Percentiles rank a stretch among this genome's conserved stretches.
These are phyloP conservation scores for Pythium folliculosum DNA, from an alignment of 352 stramenopile genomes.

Conservation along the genomic window DNA sequence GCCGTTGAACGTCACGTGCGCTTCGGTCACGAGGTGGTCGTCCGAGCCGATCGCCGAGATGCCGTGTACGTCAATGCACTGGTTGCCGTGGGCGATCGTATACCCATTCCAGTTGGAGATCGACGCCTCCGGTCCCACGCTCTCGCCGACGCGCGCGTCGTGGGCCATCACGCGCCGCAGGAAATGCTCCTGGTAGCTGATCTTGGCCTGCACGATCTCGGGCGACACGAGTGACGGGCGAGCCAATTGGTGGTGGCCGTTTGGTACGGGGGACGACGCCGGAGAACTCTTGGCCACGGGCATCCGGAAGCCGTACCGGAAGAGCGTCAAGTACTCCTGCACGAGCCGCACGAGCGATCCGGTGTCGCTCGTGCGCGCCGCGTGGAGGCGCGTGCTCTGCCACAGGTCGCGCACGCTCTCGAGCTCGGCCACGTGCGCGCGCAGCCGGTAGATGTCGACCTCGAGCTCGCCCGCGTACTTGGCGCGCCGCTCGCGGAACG, in stretches of 20 bases:
- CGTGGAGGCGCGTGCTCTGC: slow-evolving; percentile 22
- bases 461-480: slow-evolving; percentile 26
- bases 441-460: slow-evolving; percentile 26
- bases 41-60: slow-evolving; percentile 14
- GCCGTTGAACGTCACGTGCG: slow-evolving; percentile 27
- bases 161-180: slow-evolving; percentile 24
- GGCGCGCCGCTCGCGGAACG: slow-evolving; percentile 25
- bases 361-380: slow-evolving; percentile 23
- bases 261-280: not conserved
- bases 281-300: not conserved
- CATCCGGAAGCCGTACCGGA: slow-evolving; percentile 21
- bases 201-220: slow-evolving; percentile 22
- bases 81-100: slow-evolving; percentile 21
- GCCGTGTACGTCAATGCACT: slow-evolving; percentile 14
- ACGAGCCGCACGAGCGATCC: slow-evolving; percentile 25
- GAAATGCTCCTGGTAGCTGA: slow-evolving; percentile 30
- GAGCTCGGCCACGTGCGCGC: slow-evolving; percentile 22
- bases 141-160: slow-evolving; percentile 16
- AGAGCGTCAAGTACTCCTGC: slow-evolving; percentile 26
- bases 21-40: slow-evolving; percentile 23
- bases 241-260: too few species aligned
- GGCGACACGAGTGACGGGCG: slow-evolving; percentile 19
- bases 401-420: slow-evolving; percentile 25
- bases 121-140: slow-evolving; percentile 21
- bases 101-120: slow-evolving; percentile 27